A percentile compares a stretch with the other conserved stretches of the same genome.
Evolutionary conservation across 176 grass and related monocot genomes (phyloP).

Genomic region (Zea luxurians): DNA sequence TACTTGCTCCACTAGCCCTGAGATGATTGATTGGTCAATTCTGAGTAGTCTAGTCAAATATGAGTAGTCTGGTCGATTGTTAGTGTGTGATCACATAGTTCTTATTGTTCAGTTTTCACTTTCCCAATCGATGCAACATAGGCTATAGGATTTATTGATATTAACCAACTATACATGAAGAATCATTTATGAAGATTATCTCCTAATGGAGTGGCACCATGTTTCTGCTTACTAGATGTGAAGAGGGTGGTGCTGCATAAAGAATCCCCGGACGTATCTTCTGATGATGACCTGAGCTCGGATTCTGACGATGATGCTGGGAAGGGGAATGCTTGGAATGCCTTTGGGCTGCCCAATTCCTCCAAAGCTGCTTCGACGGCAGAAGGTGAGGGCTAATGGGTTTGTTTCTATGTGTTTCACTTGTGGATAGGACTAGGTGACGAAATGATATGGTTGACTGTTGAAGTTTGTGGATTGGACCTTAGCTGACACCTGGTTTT

Average conservation of each 20-base stretch:
- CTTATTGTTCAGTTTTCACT: neutral
- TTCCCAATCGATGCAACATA: neutral
- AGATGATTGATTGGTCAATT: neutral
- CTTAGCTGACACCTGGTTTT: neutral
- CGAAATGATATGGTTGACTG: neutral
- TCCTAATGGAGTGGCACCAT: neutral
- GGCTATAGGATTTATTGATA: neutral
- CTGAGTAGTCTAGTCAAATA: neutral
- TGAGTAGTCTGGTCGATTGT: neutral
- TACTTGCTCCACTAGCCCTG: neutral
- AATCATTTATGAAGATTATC: neutral
- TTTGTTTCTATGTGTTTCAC: neutral
- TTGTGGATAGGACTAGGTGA: neutral
- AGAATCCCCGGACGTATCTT: constrained; percentile 39
- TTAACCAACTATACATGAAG: neutral
- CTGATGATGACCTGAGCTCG: constrained; percentile 55
- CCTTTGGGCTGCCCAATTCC: constrained; percentile 43
- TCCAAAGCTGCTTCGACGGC: constrained; percentile 40
- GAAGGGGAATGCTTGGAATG: constrained; percentile 30
- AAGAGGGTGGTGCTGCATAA: constrained; percentile 51
- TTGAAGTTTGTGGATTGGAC: neutral
- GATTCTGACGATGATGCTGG: constrained; percentile 55
- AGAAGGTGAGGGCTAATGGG: constrained; percentile 41
- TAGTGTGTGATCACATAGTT: neutral
- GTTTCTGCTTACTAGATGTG: constrained; percentile 32